A percentile compares a stretch with the other conserved stretches of the same genome.
Evolutionary conservation across 805 yeast species (phyloP).

Genomic region (Kodamaea sagamina): DNA sequence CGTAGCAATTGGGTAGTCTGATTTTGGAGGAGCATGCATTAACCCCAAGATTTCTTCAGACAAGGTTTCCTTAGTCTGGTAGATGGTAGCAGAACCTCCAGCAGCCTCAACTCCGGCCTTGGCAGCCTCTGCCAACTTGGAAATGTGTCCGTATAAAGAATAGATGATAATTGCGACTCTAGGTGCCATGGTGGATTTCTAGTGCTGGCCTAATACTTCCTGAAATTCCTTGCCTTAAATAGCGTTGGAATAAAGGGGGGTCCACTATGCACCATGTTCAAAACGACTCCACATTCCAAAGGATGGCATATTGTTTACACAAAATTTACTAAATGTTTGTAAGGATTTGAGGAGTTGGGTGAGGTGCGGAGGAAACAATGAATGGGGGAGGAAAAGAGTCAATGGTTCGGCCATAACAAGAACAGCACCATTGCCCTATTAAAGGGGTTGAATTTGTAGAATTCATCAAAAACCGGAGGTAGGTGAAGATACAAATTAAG

Average conservation of each 20-base stretch:
- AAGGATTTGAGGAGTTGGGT: too few relatives aligned
- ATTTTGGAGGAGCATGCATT: constrained; percentile 61
- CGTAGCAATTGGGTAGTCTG: constrained; percentile 60
- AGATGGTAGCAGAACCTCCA: constrained; percentile 67
- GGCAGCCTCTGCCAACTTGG: constrained; percentile 63
- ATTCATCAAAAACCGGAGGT: too few relatives aligned
- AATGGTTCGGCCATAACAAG: too few relatives aligned
- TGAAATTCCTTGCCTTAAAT: not conserved
- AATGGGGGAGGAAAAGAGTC: too few relatives aligned
- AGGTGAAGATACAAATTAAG: too few relatives aligned
- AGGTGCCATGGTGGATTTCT: constrained; percentile 20
- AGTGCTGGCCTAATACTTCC: not conserved
- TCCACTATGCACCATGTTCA: not conserved
- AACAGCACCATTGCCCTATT: too few relatives aligned
- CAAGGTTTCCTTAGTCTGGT: constrained; percentile 75
- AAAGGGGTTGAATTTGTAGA: too few relatives aligned
- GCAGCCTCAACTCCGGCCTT: constrained; percentile 69
- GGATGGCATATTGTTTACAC: too few relatives aligned
- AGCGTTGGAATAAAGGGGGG: constrained; percentile 1
- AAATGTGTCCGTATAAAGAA: constrained; percentile 79
- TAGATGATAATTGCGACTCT: constrained; percentile 52
- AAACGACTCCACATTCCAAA: too few relatives aligned
- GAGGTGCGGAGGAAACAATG: too few relatives aligned
- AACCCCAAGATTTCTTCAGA: constrained; percentile 53
- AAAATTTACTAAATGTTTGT: too few relatives aligned